Evolutionary conservation across 306 rosid genomes (phyloP), one percentile per base, ranked within the genome.

Genomic region (Malus orientalis): DNA sequence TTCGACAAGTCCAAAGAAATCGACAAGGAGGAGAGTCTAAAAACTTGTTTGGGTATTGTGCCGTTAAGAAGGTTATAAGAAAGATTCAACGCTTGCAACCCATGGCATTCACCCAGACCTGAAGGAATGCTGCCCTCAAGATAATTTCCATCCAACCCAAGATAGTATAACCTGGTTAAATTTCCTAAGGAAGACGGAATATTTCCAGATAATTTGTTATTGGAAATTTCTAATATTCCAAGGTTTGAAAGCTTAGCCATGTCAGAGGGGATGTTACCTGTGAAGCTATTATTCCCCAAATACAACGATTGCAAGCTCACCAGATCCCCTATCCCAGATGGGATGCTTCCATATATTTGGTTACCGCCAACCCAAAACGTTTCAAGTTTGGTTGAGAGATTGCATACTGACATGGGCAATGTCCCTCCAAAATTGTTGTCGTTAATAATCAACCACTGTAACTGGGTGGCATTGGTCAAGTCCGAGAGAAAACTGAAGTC

Each of bases 151-250:
- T 11, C 0, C 64, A 59, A 10, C 1, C 0, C 2, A 11, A 59
- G 64, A 22, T 0, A 0, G 32, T 0, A 14, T 22, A 57, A 57
- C 25, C n/a, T 57, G 62, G 74, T 55, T 45, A 67, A 47, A 44
- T 67, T 67, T 5, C 74, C 45, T 25, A 57, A 5, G 13, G 59
- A 54, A 23, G 80, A 14, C 40, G 68, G 68, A 8, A 76, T 55
- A 0, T 11, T 1, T 1, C 74, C 47, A 2, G 74, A 67, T 6
- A 67, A 38, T 3, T 7, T 9, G 32, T 40, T 76, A 0, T 0
- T 9, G 1, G 0, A 1, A 76, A 16, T 22, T 0, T 0, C 0
- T 30, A 76, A 2, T 7, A 0, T 7, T 4, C 16, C 32, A 38
- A 76, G 3, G 27, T 16, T 38, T 4, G 42, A 22, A 3, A 76